phyloP scores from a whole-genome alignment of 1,284 basidiomycete species.

The Papiliotrema terrestris region DNA sequence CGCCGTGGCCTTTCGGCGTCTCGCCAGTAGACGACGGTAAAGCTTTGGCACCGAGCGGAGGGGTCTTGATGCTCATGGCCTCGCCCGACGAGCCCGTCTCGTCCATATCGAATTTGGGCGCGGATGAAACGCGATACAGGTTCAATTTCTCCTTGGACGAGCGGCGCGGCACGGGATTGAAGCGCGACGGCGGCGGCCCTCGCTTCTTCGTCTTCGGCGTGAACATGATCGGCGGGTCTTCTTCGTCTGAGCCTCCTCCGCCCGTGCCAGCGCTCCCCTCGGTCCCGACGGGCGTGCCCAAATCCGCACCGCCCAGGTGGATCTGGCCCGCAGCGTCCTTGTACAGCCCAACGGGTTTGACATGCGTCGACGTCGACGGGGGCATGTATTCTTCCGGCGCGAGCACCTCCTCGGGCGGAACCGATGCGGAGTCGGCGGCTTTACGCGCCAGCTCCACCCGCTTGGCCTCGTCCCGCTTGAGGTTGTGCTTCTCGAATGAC shows the following conservation, averaged over 20 bases:
- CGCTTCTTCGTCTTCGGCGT: conserved; percentile 56
- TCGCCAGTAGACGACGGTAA: conserved; percentile 9
- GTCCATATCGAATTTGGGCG: conserved; percentile 37
- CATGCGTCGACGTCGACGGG: conserved; percentile 28
- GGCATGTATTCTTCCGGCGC: conserved; percentile 20
- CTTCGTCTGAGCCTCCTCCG: conserved; percentile 12
- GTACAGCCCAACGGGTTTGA: conserved; percentile 42
- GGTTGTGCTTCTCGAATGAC: conserved; percentile 58
- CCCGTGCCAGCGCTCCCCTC: conserved; percentile 1
- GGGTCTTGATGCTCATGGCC: conserved; percentile 25
- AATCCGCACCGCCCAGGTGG: conserved; percentile 38
- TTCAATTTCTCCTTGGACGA: conserved; percentile 36
- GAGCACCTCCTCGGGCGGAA: conserved; percentile 11
- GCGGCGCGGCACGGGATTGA: conserved; percentile 37
- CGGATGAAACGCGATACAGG: conserved; percentile 33
- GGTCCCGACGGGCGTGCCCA: conserved; percentile 24
- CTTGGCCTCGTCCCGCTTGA: conserved; percentile 33
- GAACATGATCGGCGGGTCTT: conserved; percentile 57
- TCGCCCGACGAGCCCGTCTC: conserved; percentile 39
- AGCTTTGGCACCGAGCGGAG: conserved; percentile 15
- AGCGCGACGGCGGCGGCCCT: conserved; percentile 49
- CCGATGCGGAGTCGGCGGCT: conserved; percentile 14
- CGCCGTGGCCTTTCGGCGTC: conserved; percentile 24
- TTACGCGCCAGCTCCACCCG: conserved; percentile 21
- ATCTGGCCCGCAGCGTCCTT: conserved; percentile 13